phyloP scores from a whole-genome alignment of 1,139 yeast genomes.

The Suhomyces bolitotheri region DNA sequence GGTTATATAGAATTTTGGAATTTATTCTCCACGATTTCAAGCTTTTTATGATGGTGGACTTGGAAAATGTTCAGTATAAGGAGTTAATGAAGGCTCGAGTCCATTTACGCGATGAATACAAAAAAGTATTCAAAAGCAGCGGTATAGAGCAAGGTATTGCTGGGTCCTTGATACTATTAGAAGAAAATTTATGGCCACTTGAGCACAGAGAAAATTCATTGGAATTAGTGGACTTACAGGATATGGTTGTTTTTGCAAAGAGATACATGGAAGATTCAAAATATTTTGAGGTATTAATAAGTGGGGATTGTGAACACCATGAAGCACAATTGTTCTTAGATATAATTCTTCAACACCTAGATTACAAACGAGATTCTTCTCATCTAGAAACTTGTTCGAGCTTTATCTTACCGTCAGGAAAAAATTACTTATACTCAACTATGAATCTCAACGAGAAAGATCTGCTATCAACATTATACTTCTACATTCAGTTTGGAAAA shows the following conservation, averaged over 20 bases:
- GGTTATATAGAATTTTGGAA: constrained; percentile 31
- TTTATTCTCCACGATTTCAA: constrained; percentile 23
- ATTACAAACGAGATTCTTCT: neutral
- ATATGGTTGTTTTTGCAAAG: constrained; percentile 22
- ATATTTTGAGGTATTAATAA: constrained; percentile 44
- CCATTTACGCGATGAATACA: constrained; percentile 44
- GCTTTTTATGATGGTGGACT: constrained; percentile 12
- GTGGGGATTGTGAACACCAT: constrained; percentile 43
- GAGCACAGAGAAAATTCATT: constrained; percentile 47
- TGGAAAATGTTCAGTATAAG: constrained; percentile 24
- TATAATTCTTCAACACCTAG: constrained; percentile 11
- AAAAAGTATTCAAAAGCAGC: constrained; percentile 32
- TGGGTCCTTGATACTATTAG: constrained; percentile 51
- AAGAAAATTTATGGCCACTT: constrained; percentile 51
- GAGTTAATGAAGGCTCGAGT: constrained; percentile 46
- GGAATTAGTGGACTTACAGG: constrained; percentile 27
- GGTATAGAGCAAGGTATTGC: constrained; percentile 48
- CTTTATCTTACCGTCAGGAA: constrained; percentile 35
- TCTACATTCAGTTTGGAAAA: constrained; percentile 56
- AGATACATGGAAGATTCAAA: constrained; percentile 25
- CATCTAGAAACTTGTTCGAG: constrained; percentile 25
- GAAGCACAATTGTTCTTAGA: constrained; percentile 14
- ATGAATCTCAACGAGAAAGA: constrained; percentile 37
- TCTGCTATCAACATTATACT: constrained; percentile 49
- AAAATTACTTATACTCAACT: constrained; percentile 29